Evolutionary conservation across 257 asterid genomes (phyloP), one percentile per base, ranked within the genome.

Genomic region (Ajuga chamaepitys): DNA sequence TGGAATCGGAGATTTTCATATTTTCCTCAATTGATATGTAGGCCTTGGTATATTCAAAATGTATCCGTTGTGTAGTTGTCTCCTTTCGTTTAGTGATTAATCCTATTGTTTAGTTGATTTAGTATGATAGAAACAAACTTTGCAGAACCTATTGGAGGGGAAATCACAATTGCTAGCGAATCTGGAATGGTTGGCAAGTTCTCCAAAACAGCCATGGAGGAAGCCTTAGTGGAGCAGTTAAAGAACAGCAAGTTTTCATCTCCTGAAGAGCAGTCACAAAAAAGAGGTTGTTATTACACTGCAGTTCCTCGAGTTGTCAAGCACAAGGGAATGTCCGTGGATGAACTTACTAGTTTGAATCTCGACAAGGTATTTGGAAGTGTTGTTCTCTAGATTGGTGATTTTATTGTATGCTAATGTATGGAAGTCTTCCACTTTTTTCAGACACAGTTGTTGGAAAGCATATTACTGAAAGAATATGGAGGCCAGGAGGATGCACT

Each of bases 71-170:
- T 30, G 41, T 32, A 62, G 25, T 32, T 37, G 45, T 44, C 4
- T 63, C 12, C 37, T 51, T 55, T 38, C n/a, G n/a, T n/a, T n/a
- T n/a, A n/a, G n/a, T n/a, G n/a, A n/a, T n/a, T n/a, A n/a, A n/a
- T n/a, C n/a, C n/a, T n/a, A n/a, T 35, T 75, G 58, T 62, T 68
- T 40, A 26, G 34, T n/a, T 50, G 28, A 54, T 70, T 63, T 58
- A 45, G 30, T 58, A 22, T 22, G 38, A 40, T 62, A 26, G 41
- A 24, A 67, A 45, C 54, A 30, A 69, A 57, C 72, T 71, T 67
- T 24, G 14, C 83, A 94, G 99, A 83, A 74, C 99, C 99, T 58
- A 63, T 83, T 55, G 97, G 99, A 77, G 95, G 99, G 51, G 96
- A 89, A 82, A 94, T 94, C 67, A 72, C 97, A 42, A 76, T 94